Conservation (phyloP, 2,329 filamentous ascomycete species). For the Tolypocladium album region DNA sequence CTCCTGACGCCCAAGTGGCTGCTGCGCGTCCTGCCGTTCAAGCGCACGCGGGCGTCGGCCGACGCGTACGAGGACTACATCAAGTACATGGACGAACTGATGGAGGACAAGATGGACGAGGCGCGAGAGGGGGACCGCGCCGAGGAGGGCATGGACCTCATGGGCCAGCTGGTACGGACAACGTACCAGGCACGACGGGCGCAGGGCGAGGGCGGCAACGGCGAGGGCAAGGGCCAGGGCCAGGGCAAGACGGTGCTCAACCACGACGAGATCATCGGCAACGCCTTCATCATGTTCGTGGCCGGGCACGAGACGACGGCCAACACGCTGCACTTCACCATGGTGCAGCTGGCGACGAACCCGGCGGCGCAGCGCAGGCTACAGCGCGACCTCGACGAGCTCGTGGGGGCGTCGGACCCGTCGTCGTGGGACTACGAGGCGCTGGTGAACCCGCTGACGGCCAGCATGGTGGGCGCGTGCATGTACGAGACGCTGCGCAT, state of each 20-base stretch:
- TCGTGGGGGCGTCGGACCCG: conserved; percentile 48
- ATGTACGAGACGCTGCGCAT: conserved; percentile 70
- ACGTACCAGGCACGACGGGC: not conserved
- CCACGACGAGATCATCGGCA: conserved; percentile 59
- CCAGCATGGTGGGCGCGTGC: conserved; percentile 60
- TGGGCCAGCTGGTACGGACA: conserved; percentile 30
- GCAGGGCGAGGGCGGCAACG: not conserved
- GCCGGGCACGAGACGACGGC: conserved; percentile 77
- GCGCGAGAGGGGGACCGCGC: conserved; percentile 21
- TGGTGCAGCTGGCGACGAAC: conserved; percentile 57
- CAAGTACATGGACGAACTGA: conserved; percentile 59
- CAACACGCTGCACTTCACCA: conserved; percentile 60
- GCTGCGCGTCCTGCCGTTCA: conserved; percentile 40
- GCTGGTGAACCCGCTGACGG: conserved; percentile 53
- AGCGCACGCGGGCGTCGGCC: conserved; percentile 38
- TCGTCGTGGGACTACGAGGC: conserved; percentile 61
- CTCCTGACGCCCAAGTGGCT: conserved; percentile 49
- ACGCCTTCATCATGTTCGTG: conserved; percentile 57
- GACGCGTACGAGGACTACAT: conserved; percentile 52
- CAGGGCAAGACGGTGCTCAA: conserved; percentile 26
- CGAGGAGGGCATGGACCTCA: conserved; percentile 40
- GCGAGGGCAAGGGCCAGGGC: not conserved
- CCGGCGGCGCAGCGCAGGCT: conserved; percentile 52
- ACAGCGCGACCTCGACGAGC: conserved; percentile 57
- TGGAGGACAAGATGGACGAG: conserved; percentile 46